Percentiles rank a stretch among this genome's conserved stretches.
phyloP scores from a whole-genome alignment of 2,329 filamentous ascomycete species.

The Fusarium sp. region DNA sequence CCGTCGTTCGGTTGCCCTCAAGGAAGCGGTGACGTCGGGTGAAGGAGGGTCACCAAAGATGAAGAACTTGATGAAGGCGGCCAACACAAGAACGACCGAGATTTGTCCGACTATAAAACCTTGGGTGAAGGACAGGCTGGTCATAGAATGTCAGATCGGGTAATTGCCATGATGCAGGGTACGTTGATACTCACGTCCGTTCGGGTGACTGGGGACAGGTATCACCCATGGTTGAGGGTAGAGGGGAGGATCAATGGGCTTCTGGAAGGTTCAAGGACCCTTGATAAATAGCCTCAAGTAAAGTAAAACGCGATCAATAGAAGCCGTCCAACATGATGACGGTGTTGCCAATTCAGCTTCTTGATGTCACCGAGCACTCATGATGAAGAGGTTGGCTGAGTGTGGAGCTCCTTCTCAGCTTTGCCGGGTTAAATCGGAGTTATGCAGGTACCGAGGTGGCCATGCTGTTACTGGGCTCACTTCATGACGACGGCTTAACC shows the following conservation, averaged over 20 bases:
- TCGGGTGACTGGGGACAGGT: slow-evolving; percentile 54
- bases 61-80: slow-evolving; percentile 99
- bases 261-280: not conserved
- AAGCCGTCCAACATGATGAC: slow-evolving; percentile 6
- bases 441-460: slow-evolving; percentile 39
- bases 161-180: slow-evolving; percentile 13
- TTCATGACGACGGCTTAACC: slow-evolving; percentile 19
- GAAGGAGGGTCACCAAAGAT: slow-evolving; percentile 95
- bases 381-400: slow-evolving; percentile 21
- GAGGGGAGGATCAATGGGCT: not conserved
- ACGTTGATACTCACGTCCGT: slow-evolving; percentile 53
- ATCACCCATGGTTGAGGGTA: slow-evolving; percentile 49
- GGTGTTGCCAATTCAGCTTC: slow-evolving; percentile 2
- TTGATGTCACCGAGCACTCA: slow-evolving; percentile 31
- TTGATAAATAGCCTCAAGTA: not conserved
- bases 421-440: not conserved
- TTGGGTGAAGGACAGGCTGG: slow-evolving; percentile 86
- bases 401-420: slow-evolving; percentile 7
- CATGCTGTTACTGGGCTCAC: slow-evolving; percentile 35
- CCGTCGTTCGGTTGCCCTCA: slow-evolving; percentile 76
- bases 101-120: slow-evolving; percentile 93
- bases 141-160: slow-evolving; percentile 7
- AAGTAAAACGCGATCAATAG: not conserved
- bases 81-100: slow-evolving; percentile 87
- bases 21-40: slow-evolving; percentile 77